Evolutionary conservation across 2,329 filamentous ascomycete species (phyloP), one percentile per base, ranked within the genome.

Genomic region (Nakataea oryzae): DNA sequence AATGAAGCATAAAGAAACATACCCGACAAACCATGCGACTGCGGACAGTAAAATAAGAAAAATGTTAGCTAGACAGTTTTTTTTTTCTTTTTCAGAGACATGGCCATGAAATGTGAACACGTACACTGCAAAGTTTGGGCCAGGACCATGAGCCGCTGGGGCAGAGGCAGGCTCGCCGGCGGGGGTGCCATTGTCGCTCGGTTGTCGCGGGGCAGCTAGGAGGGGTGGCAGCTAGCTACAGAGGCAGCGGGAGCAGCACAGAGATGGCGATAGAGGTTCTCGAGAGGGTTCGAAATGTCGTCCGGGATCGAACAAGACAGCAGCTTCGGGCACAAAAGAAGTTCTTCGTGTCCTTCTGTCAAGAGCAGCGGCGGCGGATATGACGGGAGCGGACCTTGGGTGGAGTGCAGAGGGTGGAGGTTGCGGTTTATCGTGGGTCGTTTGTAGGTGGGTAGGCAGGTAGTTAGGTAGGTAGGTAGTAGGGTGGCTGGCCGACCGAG

Each of bases 91-190:
- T 8, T n/a, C 34, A 8, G n/a, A 30, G 26, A 41, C 7, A 58
- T n/a, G 8, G 30, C 6, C 21, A 41, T 26, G 17, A 34, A 27
- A 58, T 8, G 47, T 58, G 29, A 58, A 73, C 74, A 86, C 79
- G 75, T 86, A 89, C 93, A 99, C 81, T 97, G 95, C 68, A 97
- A 81, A 57, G 93, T 97, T 76, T 96, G 87, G 67, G 88, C 92
- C 68, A 97, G 82, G 69, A 84, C 81, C 70, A 91, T 76, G 64
- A 96, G 78, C 72, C 92, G 85, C 79, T 95, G 86, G 71, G 79
- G 77, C 70, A 95, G 80, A 74, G 91, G 87, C 75, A 89, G 75
- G 69, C 78, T 82, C 63, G 88, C 78, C 63, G 87, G 79, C 67
- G 89, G 88, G 75, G 89, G 88, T 24, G 41, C 21, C 41, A 50